Percentiles rank a stretch among this genome's conserved stretches.
phyloP scores from a whole-genome alignment of 202 grass and related monocot species.

The Zizania palustris region DNA sequence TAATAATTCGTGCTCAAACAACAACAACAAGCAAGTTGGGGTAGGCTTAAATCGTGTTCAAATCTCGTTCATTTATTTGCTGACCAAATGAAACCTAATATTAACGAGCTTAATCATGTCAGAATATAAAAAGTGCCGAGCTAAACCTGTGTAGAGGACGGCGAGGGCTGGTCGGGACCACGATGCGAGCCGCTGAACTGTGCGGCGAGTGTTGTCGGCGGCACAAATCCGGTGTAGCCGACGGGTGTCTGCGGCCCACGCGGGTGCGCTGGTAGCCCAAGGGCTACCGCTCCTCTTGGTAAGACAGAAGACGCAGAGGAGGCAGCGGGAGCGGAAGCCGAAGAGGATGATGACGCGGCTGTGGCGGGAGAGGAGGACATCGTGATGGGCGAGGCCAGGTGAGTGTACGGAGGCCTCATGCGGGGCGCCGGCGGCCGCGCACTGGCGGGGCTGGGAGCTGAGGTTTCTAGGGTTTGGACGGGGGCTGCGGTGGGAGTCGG shows the following conservation, averaged over 20 bases:
- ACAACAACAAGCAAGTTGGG: no score
- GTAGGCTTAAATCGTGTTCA: no score
- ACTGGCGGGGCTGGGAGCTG: slow-evolving; percentile 14
- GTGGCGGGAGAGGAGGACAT: slow-evolving; percentile 37
- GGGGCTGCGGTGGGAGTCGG: slow-evolving; percentile 35
- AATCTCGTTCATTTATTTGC: neutral
- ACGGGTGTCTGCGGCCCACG: slow-evolving; percentile 51
- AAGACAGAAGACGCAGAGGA: slow-evolving; percentile 26
- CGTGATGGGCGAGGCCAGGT: slow-evolving; percentile 51
- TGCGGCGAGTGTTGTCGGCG: slow-evolving; percentile 55
- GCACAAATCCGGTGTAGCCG: slow-evolving; percentile 54
- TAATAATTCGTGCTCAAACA: neutral
- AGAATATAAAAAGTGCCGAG: neutral
- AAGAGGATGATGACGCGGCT: slow-evolving; percentile 23
- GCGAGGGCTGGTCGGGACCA: slow-evolving; percentile 48
- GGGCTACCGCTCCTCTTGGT: slow-evolving; percentile 47
- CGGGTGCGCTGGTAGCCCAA: slow-evolving; percentile 53
- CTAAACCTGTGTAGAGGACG: slow-evolving; percentile 55
- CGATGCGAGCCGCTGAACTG: slow-evolving; percentile 56
- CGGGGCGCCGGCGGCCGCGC: slow-evolving; percentile 39
- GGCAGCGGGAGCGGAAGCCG: slow-evolving; percentile 27
- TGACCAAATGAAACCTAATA: slow-evolving; percentile 5
- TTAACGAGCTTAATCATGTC: neutral
- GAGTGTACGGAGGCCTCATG: slow-evolving; percentile 58
- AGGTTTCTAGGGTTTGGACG: slow-evolving; percentile 48